Conservation (phyloP, 257 asterid genomes). For the Scutellaria baicalensis region DNA sequence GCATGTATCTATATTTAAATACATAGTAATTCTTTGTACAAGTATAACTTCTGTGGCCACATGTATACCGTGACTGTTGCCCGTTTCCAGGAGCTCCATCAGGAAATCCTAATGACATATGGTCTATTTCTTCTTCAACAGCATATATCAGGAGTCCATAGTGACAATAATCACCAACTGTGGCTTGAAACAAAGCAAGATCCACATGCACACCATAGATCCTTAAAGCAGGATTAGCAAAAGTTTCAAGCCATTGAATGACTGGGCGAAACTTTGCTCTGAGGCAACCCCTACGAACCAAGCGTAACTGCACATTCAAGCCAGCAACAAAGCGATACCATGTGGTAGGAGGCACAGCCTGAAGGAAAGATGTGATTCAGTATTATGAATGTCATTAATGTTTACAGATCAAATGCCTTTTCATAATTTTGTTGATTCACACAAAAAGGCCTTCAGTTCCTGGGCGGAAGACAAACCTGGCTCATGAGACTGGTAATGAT, state of each 20-base stretch:
- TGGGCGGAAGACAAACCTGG: constrained; percentile 59
- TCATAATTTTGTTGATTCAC: background rate
- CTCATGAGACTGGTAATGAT: constrained; percentile 89
- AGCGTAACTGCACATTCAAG: constrained; percentile 85
- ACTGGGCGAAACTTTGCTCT: constrained; percentile 60
- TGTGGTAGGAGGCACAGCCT: constrained; percentile 89
- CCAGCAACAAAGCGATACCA: constrained; percentile 99
- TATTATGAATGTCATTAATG: background rate
- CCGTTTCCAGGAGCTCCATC: constrained; percentile 41
- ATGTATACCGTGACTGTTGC: constrained; percentile 48
- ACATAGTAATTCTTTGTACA: background rate
- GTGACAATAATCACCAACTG: constrained; percentile 60
- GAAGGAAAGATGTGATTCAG: constrained; percentile 20
- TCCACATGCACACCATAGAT: constrained; percentile 58
- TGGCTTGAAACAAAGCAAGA: constrained; percentile 81
- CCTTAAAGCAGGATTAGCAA: constrained; percentile 78
- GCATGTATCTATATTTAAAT: background rate
- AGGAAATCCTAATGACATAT: constrained; percentile 31
- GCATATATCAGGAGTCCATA: constrained; percentile 75
- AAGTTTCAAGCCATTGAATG: constrained; percentile 74
- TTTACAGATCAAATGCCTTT: background rate
- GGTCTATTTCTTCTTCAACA: constrained; percentile 44
- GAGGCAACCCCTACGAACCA: constrained; percentile 83
- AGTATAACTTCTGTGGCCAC: background rate
- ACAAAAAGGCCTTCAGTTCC: background rate